Conservation (phyloP, 2,329 filamentous ascomycete genomes). For the Venturiaceae sp. region DNA sequence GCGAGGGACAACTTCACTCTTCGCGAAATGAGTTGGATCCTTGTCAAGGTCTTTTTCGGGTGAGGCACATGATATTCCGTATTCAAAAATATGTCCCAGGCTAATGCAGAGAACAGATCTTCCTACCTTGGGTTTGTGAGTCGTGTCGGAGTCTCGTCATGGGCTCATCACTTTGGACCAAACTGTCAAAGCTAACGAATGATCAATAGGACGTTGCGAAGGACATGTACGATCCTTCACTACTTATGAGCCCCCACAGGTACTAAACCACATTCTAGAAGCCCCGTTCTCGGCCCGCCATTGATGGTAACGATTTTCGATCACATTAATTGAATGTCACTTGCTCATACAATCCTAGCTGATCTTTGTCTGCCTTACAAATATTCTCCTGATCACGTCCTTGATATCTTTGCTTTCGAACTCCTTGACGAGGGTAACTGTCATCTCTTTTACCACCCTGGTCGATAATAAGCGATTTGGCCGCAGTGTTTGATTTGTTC, state of each 20-base stretch:
- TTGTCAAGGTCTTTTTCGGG: conserved; percentile 76
- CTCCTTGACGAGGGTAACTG: conserved; percentile 52
- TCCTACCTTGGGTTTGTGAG: conserved; percentile 64
- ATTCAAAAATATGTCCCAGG: not conserved
- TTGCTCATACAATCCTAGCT: conserved; percentile 32
- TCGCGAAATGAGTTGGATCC: conserved; percentile 61
- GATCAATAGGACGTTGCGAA: conserved; percentile 33
- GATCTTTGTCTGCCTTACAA: conserved; percentile 67
- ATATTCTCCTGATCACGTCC: conserved; percentile 69
- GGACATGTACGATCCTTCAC: conserved; percentile 24
- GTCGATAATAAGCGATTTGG: conserved; percentile 8
- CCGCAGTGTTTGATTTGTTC: conserved; percentile 20
- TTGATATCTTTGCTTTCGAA: conserved; percentile 71
- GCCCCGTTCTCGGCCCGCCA: conserved; percentile 40
- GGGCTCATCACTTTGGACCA: no score
- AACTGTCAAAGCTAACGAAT: not conserved
- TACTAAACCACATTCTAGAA: conserved; percentile 21
- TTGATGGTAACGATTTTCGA: conserved; percentile 33
- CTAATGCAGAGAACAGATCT: conserved; percentile 28
- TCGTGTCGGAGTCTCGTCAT: no score
- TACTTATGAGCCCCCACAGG: conserved; percentile 1
- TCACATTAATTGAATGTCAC: not conserved
- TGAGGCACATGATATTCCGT: conserved; percentile 16
- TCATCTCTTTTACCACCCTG: conserved; percentile 4
- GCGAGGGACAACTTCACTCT: conserved; percentile 60